These are phyloP conservation scores for Exophiala sp. DNA, from an alignment of 2,329 filamentous ascomycete genomes.

Conservation along the genomic window DNA sequence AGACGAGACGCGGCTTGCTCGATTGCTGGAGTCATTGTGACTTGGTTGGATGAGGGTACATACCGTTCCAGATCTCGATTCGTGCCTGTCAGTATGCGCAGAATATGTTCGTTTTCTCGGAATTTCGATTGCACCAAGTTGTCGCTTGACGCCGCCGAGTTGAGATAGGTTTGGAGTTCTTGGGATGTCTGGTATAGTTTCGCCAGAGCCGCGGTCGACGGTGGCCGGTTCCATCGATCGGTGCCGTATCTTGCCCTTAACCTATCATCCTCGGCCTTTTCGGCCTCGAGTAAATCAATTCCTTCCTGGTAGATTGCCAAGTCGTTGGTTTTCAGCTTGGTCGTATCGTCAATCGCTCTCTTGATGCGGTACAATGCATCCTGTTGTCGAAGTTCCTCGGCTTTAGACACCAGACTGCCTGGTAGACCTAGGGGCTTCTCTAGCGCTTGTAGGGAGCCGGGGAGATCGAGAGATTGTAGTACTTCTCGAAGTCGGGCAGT, in stretches of 20 bases:
- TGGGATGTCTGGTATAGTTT: constrained; percentile 69
- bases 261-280: constrained; percentile 75
- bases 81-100: constrained; percentile 69
- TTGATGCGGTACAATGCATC: constrained; percentile 74
- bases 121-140: constrained; percentile 72
- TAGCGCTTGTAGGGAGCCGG: constrained; percentile 85
- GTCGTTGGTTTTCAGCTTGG: constrained; percentile 79
- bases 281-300: constrained; percentile 66
- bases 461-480: constrained; percentile 75
- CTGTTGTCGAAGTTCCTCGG: constrained; percentile 87
- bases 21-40: constrained; percentile 71
- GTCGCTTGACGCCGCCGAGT: constrained; percentile 61
- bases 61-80: constrained; percentile 79
- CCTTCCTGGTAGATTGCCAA: constrained; percentile 76
- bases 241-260: constrained; percentile 76
- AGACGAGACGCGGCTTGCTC: constrained; percentile 72
- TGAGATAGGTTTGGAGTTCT: constrained; percentile 84
- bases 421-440: constrained; percentile 92
- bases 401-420: constrained; percentile 76
- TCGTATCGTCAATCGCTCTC: constrained; percentile 77
- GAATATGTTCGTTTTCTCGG: constrained; percentile 64
- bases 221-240: constrained; percentile 69
- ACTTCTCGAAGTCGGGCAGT: constrained; percentile 74
- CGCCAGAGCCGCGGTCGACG: constrained; percentile 61
- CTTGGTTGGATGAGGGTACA: constrained; percentile 76